Evolutionary conservation across 176 grass and related monocot genomes (phyloP), one percentile per base, ranked within the genome.

Genomic region (Oryza glaberrima): DNA sequence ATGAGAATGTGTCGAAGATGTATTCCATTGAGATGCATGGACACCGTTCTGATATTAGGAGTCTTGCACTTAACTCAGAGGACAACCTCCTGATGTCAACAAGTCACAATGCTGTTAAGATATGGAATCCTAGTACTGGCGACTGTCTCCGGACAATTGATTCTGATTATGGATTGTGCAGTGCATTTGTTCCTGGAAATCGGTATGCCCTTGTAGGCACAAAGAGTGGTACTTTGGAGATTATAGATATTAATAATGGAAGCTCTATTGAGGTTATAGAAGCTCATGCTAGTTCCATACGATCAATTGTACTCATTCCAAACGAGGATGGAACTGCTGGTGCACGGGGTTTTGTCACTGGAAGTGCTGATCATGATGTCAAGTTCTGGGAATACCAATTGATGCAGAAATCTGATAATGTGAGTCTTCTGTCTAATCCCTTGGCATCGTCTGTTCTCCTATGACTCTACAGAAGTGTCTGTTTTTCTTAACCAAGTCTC

Each of bases 311-410:
- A 36, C 86, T 76, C 28, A 91, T 98, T 90, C 90, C 92, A 84
- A 91, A 95, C 80, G 89, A 90, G 32, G 82, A 86, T 90, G 87
- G 92, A 40, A 83, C 75, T 87, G 20, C 89, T 38, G 69, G 80
- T 76, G 90, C 88, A 5, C 83, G 81, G 69, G 95, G 95, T 63
- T 98, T 98, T 84, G 87, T 93, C 72, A 98, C 95, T 28, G 92
- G 92, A 47, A 92, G 88, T 86, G 92, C 91, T 65, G 92, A 98
- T 87, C 87, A 92, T 73, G 95, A 98, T 77, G 89, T 98, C 28
- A 98, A 98, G 79, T 98, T 98, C 75, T 98, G 95, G 95, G 95
- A 98, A 67, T 98, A 98, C 79, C 86, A 90, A 13, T 40, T 88
- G 72, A 67, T 90, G 26, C 84, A 98, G 82, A 98, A 79, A 88